A percentile compares a stretch with the other conserved stretches of the same genome.
phyloP scores from a whole-genome alignment of 2,329 filamentous ascomycete genomes.

The Samsoniella hepiali region DNA sequence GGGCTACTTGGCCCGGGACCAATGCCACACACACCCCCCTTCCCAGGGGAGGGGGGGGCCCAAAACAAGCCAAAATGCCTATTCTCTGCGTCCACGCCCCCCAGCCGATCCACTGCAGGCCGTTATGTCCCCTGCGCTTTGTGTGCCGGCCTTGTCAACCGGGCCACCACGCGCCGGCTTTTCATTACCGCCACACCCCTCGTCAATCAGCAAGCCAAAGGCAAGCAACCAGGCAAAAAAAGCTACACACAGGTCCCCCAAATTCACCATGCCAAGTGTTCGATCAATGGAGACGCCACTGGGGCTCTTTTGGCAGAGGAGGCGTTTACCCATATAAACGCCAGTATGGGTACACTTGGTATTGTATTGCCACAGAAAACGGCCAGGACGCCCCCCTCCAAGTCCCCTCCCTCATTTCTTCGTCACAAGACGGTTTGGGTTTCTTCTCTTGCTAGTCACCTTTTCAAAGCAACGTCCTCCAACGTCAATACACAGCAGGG shows the following conservation, averaged over 20 bases:
- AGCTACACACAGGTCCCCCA: no score
- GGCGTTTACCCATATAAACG: slow-evolving; percentile 17
- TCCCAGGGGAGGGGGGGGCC: no score
- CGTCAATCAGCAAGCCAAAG: no score
- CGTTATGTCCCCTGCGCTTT: neutral
- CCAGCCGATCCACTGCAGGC: neutral
- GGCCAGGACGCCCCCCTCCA: slow-evolving; percentile 3
- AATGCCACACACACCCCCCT: no score
- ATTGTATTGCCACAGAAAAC: slow-evolving; percentile 10
- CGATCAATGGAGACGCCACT: slow-evolving; percentile 18
- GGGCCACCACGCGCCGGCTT: no score
- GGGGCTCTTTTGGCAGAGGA: slow-evolving; percentile 10
- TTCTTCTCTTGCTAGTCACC: neutral
- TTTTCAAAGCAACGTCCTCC: neutral
- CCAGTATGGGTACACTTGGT: slow-evolving; percentile 4
- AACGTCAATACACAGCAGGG: neutral
- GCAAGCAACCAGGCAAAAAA: no score
- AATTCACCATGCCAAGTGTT: slow-evolving; percentile 8
- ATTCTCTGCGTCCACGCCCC: neutral
- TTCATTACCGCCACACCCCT: slow-evolving; percentile 4
- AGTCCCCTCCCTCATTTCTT: slow-evolving; percentile 14
- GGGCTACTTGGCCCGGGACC: slow-evolving; percentile 4
- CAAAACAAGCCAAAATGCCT: no score
- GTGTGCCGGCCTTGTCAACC: no score
- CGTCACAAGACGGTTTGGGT: slow-evolving; percentile 14